phyloP scores from a whole-genome alignment of 139 green algal genomes.

The Pseudopediastrum boryanum region DNA sequence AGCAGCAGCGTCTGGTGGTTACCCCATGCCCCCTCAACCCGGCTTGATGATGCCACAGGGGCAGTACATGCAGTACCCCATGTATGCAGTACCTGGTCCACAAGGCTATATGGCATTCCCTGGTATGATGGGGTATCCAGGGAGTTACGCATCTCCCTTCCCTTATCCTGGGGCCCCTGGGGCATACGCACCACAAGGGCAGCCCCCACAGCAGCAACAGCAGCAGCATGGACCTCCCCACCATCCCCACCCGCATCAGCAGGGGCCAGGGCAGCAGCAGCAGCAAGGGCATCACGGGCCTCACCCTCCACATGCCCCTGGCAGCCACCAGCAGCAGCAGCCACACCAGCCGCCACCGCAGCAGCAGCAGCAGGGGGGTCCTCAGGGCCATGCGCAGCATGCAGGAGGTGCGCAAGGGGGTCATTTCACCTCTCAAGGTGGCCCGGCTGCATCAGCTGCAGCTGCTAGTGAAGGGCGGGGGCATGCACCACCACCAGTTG shows the following conservation, averaged over 20 bases:
- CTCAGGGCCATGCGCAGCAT: neutral
- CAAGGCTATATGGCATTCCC: too few species aligned
- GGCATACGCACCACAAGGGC: too few species aligned
- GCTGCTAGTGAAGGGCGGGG: neutral
- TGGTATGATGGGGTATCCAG: too few species aligned
- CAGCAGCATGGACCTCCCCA: neutral
- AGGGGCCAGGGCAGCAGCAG: neutral
- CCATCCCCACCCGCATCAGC: neutral
- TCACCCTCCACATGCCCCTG: neutral
- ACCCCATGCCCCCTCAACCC: too few species aligned
- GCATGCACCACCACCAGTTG: neutral
- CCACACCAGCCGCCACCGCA: neutral
- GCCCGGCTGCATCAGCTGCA: constrained; percentile 4
- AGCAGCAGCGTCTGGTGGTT: too few species aligned
- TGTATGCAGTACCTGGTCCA: too few species aligned
- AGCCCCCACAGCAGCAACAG: constrained; percentile 3
- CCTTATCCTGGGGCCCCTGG: too few species aligned
- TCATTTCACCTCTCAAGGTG: neutral
- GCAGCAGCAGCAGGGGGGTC: constrained; percentile 15
- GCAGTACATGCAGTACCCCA: too few species aligned
- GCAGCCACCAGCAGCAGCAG: constrained; percentile 1
- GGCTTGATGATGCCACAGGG: too few species aligned
- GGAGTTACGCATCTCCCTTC: too few species aligned
- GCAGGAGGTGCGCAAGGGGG: neutral
- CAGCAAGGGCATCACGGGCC: neutral